Evolutionary conservation across 768 basidiomycete genomes (phyloP).

Genomic region (Pulveroboletus ravenelii): DNA sequence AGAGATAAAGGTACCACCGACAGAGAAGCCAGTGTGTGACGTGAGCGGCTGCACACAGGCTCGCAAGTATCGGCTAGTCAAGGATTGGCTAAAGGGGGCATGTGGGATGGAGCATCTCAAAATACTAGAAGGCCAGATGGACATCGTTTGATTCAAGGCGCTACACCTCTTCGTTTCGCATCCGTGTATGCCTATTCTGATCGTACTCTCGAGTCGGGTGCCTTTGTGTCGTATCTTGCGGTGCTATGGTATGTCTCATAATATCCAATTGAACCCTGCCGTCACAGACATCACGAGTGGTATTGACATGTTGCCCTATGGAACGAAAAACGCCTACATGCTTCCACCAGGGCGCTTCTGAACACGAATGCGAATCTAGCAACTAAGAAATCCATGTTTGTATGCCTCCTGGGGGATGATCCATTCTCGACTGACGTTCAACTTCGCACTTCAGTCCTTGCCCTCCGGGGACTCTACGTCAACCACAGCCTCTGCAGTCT

Average conservation of each 20-base stretch:
- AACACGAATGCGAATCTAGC: too few relatives aligned
- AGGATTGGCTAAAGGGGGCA: constrained; percentile 52
- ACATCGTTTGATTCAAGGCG: neutral
- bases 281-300: too few relatives aligned
- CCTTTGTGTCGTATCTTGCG: neutral
- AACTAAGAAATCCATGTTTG: too few relatives aligned
- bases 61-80: constrained; percentile 64
- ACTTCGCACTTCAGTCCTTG: too few relatives aligned
- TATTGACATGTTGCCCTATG: too few relatives aligned
- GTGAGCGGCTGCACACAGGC: constrained; percentile 50
- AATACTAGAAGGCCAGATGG: constrained; percentile 37
- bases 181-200: neutral
- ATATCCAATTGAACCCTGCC: neutral
- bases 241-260: neutral
- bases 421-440: too few relatives aligned
- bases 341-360: too few relatives aligned
- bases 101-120: constrained; percentile 68
- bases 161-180: neutral
- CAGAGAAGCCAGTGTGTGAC: constrained; percentile 39
- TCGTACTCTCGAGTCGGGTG: neutral
- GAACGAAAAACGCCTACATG: too few relatives aligned
- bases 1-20: constrained; percentile 6
- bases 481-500: constrained; percentile 48
- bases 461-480: neutral
- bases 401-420: too few relatives aligned